phyloP scores from a whole-genome alignment of 2,329 filamentous ascomycete species.

The Colletotrichum sp. region DNA sequence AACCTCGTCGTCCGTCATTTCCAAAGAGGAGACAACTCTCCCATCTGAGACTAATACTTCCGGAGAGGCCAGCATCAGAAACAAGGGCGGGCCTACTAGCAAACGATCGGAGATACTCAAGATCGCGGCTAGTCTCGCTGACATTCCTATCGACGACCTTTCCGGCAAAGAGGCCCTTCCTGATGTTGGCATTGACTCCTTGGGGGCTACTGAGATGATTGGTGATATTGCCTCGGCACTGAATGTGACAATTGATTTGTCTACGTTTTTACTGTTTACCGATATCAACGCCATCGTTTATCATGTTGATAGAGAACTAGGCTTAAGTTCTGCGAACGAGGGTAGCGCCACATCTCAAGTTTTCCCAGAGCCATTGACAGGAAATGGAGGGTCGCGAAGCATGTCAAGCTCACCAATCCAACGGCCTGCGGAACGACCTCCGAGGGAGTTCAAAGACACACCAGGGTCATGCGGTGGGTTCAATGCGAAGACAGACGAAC shows the following conservation, averaged over 20 bases:
- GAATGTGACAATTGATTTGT: neutral
- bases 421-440: neutral
- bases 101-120: neutral
- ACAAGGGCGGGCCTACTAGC: fast-evolving
- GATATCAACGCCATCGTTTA: neutral
- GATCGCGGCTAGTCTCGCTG: neutral
- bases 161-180: neutral
- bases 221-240: neutral
- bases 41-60: fast-evolving
- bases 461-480: neutral
- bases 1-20: fast-evolving
- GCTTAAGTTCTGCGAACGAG: neutral
- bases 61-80: neutral
- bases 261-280: neutral
- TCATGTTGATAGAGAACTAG: neutral
- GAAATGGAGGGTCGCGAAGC: neutral
- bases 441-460: neutral
- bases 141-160: neutral
- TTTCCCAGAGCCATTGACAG: fast-evolving
- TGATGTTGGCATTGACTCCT: neutral
- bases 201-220: neutral
- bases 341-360: fast-evolving
- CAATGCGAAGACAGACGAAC: fast-evolving
- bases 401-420: neutral
- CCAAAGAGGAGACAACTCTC: fast-evolving